Evolutionary conservation across 768 basidiomycete genomes (phyloP), one percentile per base, ranked within the genome.

Genomic region (Termitomyces sp.): DNA sequence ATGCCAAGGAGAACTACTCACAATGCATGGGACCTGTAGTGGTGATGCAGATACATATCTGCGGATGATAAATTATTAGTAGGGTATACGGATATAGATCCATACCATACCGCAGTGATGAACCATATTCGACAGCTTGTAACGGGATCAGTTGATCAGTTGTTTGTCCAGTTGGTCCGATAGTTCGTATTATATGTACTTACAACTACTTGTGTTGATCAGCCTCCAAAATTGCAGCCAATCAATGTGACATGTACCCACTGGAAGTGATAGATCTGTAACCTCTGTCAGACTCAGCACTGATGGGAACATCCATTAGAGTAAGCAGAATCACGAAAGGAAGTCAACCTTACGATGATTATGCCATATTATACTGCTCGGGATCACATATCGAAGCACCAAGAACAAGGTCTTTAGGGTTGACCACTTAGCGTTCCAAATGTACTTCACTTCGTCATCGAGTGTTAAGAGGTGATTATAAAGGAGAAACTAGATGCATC

Each of bases 381-480:
- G 68, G 0, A 78, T 72, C 0, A 67, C 30, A 61, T 81, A 81
- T 2, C 77, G 72, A 58, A 78, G 70, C 8, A 74, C 36, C 30
- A 81, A 65, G 63, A 77, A 79, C 2, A 74, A 63, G 45, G 73
- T 58, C 54, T 79, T 81, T 1, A 72, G 68, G 24, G 72, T 66
- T 0, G 73, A 74, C 54, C 63, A 63, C 52, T 68, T 71, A 0
- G 78, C 75, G 18, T 58, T 65, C 77, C 79, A 81, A 20, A 80
- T 69, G 50, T 73, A 69, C 39, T 67, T 58, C 31, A 79, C 68
- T 61, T 80, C 80, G 37, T 78, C 73, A 6, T 64, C 59, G 27
- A 80, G 67, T 3, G 77, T 72, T 36, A 80, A 58, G 27, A 72
- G 22, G 54, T 80, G 77, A 60, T 81, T 76, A 58, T 78, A 80